A percentile compares a stretch with the other conserved stretches of the same genome.
These are phyloP conservation scores for Tricholoma matsutake DNA, from an alignment of 768 basidiomycete species.

Conservation along the genomic window DNA sequence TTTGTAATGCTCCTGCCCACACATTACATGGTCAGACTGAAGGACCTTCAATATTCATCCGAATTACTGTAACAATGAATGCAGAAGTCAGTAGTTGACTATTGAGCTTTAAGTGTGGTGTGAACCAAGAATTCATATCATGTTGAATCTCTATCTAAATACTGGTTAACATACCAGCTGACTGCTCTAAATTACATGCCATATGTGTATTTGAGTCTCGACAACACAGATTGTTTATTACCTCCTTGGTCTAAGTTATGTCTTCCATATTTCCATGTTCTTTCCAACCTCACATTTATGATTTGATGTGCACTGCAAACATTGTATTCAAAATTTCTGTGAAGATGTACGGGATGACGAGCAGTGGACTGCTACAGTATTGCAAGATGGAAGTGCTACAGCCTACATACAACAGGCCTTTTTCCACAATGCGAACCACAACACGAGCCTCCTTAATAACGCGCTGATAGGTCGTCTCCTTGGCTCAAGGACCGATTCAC, in stretches of 20 bases:
- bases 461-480: too few species aligned
- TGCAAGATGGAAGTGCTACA: background rate
- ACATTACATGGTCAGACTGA: background rate
- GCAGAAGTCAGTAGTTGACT: background rate
- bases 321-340: background rate
- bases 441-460: too few species aligned
- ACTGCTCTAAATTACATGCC: background rate
- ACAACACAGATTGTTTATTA: too few species aligned
- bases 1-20: background rate
- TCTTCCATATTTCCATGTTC: too few species aligned
- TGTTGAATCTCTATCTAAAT: background rate
- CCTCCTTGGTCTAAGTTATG: background rate
- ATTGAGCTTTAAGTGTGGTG: background rate
- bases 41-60: too few species aligned
- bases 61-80: background rate
- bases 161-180: background rate
- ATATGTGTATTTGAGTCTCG: background rate
- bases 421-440: too few species aligned
- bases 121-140: background rate
- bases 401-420: background rate
- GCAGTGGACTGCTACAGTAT: background rate
- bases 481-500: too few species aligned
- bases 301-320: background rate
- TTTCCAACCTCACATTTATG: too few species aligned
- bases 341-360: background rate